Evolutionary conservation across 306 rosid species (phyloP).

Genomic region (Sphenostylis stenocarpa): DNA sequence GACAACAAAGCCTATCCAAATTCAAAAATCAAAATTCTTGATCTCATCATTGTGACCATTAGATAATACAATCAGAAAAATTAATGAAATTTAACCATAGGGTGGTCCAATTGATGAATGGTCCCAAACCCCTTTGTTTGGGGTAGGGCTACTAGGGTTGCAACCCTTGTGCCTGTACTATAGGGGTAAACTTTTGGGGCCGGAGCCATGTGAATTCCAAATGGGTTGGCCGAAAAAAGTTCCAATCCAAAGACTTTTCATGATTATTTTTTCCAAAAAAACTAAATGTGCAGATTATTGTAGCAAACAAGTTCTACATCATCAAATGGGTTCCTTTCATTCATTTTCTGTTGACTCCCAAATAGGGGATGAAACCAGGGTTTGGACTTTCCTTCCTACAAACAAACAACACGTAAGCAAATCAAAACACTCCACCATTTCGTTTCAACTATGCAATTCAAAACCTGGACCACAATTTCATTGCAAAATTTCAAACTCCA

Average conservation of each 20-base stretch:
- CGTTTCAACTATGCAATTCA: not conserved
- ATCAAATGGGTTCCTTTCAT: slow-evolving; percentile 18
- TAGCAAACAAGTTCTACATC: slow-evolving; percentile 6
- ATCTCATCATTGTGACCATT: slow-evolving; percentile 11
- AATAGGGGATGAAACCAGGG: not conserved
- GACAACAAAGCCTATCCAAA: slow-evolving; percentile 37
- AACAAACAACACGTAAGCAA: not conserved
- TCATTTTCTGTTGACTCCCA: slow-evolving; percentile 11
- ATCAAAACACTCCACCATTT: not conserved
- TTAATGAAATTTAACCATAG: slow-evolving; percentile 16
- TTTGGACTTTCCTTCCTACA: not conserved
- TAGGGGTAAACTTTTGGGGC: slow-evolving; percentile 26
- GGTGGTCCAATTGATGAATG: slow-evolving; percentile 60
- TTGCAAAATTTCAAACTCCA: not conserved
- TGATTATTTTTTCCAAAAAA: not conserved
- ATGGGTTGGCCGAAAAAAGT: slow-evolving; percentile 38
- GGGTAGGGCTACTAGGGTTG: slow-evolving; percentile 29
- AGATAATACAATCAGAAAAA: slow-evolving; percentile 10
- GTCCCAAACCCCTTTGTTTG: slow-evolving; percentile 47
- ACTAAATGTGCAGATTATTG: slow-evolving; percentile 10
- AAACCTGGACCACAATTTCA: not conserved
- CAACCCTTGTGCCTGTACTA: slow-evolving; percentile 19
- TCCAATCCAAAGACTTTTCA: slow-evolving; percentile 9
- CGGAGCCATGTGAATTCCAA: slow-evolving; percentile 64
- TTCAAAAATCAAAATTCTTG: not conserved